Base-by-base conservation (phyloP, 2,329 filamentous ascomycete genomes). In the Aspergillus ustus region DNA sequence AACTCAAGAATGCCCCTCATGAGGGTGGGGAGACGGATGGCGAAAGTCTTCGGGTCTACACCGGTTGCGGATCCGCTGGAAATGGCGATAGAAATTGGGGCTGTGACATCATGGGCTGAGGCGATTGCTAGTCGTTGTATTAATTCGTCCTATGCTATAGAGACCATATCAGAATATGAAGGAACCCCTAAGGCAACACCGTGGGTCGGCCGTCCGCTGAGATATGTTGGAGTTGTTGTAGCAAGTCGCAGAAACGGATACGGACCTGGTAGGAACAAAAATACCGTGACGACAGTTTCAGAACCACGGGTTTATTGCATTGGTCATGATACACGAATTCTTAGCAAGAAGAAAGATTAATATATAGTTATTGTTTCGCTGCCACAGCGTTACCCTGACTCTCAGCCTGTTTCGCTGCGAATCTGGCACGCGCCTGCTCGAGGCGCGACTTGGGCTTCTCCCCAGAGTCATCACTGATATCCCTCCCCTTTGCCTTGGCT, bases 381-480 rank as follows among this genome's bases (percentile, higher is more conserved):
- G 61, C 55, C 13, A 66, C 68, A 8, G 63, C 59, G 52, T 60
- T 46, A 6, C 62, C 65, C 29, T 59, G 52, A 51, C 65, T 63
- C 25, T 65, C 67, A 19, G 66, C 63, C 44, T 71, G 73, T 71
- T 73, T 76, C 15, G 81, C 81, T 9, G 82, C 84, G 72, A 84
- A 84, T 57, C 83, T 80, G 65, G 85, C 84, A 60, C 86, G 77
- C 7, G 87, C 87, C 62, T 86, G 71, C 67, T 89, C 83, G 60
- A 89, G 79, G 20, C 80, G 77, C 9, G 82, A 83, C 72, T 84
- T 85, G 54, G 76, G 74, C 28, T 72, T 72, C 56, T 72, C 67
- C 49, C 61, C 69, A n/a, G 60, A 52, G 15, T 65, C 69, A 48
- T 70, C 66, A 55, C 51, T 60, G 34, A 52, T 53, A 25, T 80